Percentiles rank a stretch among this genome's conserved stretches.
Evolutionary conservation across 2,329 filamentous ascomycete genomes (phyloP).

Genomic region (Nothopassalora personata): DNA sequence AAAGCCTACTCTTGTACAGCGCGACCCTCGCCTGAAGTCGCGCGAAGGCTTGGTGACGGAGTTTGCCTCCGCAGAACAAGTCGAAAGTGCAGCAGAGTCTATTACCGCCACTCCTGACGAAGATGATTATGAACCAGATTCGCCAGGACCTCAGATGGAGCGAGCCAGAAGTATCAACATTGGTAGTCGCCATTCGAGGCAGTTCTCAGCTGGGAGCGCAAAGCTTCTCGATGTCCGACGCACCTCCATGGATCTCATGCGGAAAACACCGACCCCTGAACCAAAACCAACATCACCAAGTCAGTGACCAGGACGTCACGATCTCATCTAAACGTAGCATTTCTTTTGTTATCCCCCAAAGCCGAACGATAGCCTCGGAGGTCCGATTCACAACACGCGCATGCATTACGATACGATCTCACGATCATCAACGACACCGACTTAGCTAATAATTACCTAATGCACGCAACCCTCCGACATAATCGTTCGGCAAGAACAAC

Average conservation of each 20-base stretch:
- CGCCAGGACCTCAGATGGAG: constrained; percentile 39
- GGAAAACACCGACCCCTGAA: not conserved
- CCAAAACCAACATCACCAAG: not conserved
- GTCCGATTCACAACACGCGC: not conserved
- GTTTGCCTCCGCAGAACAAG: constrained; percentile 37
- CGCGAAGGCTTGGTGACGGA: constrained; percentile 55
- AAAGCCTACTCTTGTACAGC: constrained; percentile 61
- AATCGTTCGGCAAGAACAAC: not conserved
- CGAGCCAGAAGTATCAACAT: constrained; percentile 68
- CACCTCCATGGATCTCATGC: constrained; percentile 1
- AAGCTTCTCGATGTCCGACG: constrained; percentile 56
- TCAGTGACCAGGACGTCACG: not conserved
- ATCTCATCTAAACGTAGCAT: not conserved
- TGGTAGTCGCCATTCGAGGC: constrained; percentile 57
- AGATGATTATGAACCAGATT: constrained; percentile 17
- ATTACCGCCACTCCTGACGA: constrained; percentile 14
- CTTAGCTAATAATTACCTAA: not conserved
- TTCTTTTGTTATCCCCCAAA: not conserved
- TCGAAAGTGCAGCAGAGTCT: constrained; percentile 25
- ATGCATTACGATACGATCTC: not conserved
- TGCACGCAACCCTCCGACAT: not conserved
- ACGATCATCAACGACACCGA: not conserved
- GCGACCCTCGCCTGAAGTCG: constrained; percentile 53
- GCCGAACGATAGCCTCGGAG: constrained; percentile 1
- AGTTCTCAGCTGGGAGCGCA: constrained; percentile 73